Evolutionary conservation across 352 stramenopile genomes (phyloP).

Genomic region (Thalassiosira hispida): DNA sequence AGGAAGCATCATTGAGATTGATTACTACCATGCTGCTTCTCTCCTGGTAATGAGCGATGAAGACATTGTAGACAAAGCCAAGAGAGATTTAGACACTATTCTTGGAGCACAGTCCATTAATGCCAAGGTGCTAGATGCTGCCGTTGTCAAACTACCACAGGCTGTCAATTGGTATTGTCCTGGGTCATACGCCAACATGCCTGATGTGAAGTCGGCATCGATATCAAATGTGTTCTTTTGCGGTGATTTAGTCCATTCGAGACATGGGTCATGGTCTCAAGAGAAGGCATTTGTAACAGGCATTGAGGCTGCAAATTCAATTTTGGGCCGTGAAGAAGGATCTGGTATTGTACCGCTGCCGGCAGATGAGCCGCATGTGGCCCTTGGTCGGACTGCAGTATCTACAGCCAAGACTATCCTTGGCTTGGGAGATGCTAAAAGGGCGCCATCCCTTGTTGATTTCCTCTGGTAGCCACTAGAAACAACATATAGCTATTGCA

Average conservation of each 20-base stretch:
- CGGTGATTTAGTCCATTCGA: slow-evolving; percentile 69
- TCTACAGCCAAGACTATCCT: slow-evolving; percentile 37
- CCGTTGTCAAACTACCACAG: slow-evolving; percentile 70
- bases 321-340: slow-evolving; percentile 42
- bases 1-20: slow-evolving; percentile 75
- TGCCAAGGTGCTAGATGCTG: slow-evolving; percentile 69
- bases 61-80: slow-evolving; percentile 73
- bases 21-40: slow-evolving; percentile 82
- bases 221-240: slow-evolving; percentile 72
- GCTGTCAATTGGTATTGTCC: slow-evolving; percentile 84
- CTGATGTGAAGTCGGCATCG: slow-evolving; percentile 52
- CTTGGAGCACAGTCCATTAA: slow-evolving; percentile 52
- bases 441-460: slow-evolving; percentile 63
- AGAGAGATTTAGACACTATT: slow-evolving; percentile 68
- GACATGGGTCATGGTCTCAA: slow-evolving; percentile 77
- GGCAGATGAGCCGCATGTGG: slow-evolving; percentile 78
- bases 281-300: slow-evolving; percentile 85
- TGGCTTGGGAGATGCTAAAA: slow-evolving; percentile 34
- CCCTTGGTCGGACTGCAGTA: slow-evolving; percentile 45
- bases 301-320: slow-evolving; percentile 74
- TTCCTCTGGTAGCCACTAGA: slow-evolving; percentile 57
- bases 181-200: slow-evolving; percentile 78
- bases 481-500: too few species aligned
- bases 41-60: slow-evolving; percentile 75
- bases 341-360: slow-evolving; percentile 64